Base-by-base conservation (phyloP, 495 filamentous ascomycete genomes). In the Podospora pseudopauciseta region DNA sequence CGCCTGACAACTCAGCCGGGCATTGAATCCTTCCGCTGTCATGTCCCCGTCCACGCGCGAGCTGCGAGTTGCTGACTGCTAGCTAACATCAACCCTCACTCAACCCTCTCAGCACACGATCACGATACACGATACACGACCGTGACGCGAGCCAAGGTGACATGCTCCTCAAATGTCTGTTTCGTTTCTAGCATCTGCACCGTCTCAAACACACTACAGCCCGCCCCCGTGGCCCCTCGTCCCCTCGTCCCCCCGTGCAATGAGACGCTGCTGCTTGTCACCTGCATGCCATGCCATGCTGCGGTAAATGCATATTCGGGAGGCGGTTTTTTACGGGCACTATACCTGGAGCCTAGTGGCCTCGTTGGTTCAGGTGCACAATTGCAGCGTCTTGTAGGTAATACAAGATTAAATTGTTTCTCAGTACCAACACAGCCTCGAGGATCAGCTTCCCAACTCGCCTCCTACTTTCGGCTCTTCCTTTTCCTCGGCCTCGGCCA, bases 401-500 rank as follows among this genome's bases (percentile, higher is more conserved):
- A 13, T 49, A 49, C 39, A 49, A 49, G 39, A 49, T 49, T 18
- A 49, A 49, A 18, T 49, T 49, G 9, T 49, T 16, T 49, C 39
- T 11, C 39, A 49, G 39, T 49, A 49, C 39, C 55, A n/a, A 58
- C 55, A 20, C 55, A 58, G 55, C 55, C 55, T 58, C 55, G 55
- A 58, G 55, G 55, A 58, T 58, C 55, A 23, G 55, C 15, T 58
- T 26, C 55, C 55, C 15, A 58, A 58, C 55, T 58, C 55, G 55
- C 55, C 55, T 20, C n/a, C 30, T 32, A 23, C 23, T 7, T 32
- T 32, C 30, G 23, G 23, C 30, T 32, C 30, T 32, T 32, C 30
- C 30, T 32, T 6, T 9, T 58, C 55, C 13, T 26, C 55, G n/a
- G n/a, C 23, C 23, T 58, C 55, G 18, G 6, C 55, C 55, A 58